Conservation (phyloP, 169 alveolate genomes). For the Babesia microti region DNA sequence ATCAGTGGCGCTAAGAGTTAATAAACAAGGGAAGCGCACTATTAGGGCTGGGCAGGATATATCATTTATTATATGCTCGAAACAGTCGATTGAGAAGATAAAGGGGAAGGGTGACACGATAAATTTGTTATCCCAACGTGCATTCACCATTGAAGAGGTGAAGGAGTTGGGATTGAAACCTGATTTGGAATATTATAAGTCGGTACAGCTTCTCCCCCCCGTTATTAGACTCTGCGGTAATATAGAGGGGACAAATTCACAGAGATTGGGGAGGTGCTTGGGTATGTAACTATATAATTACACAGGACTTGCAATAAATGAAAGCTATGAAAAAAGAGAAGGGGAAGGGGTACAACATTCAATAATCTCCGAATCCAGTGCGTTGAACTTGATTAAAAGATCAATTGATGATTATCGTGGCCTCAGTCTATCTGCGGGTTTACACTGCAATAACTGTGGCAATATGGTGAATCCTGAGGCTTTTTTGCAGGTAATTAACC, state of each 20-base stretch:
- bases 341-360: no score
- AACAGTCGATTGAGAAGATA: constrained; percentile 14
- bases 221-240: constrained; percentile 77
- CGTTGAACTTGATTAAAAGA: constrained; percentile 30
- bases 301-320: no score
- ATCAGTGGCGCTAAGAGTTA: constrained; percentile 81
- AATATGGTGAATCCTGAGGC: no score
- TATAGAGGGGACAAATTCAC: constrained; percentile 75
- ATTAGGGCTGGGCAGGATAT: constrained; percentile 78
- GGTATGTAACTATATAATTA: no score
- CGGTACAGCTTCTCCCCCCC: constrained; percentile 86
- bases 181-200: constrained; percentile 79
- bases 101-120: constrained; percentile 2
- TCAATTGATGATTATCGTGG: constrained; percentile 22
- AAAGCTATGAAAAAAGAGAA: no score
- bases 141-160: constrained; percentile 78
- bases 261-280: constrained; percentile 47
- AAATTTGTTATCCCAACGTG: constrained; percentile 64
- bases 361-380: constrained; percentile 40
- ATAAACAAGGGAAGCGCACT: constrained; percentile 66
- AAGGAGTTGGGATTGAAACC: constrained; percentile 54
- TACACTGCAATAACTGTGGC: no score
- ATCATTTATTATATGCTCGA: constrained; percentile 80
- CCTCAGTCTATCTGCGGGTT: no score
- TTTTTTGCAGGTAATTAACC: no score